These are phyloP conservation scores for Penicillium sp. DNA, from an alignment of 2,329 filamentous ascomycete genomes.

Conservation along the genomic window DNA sequence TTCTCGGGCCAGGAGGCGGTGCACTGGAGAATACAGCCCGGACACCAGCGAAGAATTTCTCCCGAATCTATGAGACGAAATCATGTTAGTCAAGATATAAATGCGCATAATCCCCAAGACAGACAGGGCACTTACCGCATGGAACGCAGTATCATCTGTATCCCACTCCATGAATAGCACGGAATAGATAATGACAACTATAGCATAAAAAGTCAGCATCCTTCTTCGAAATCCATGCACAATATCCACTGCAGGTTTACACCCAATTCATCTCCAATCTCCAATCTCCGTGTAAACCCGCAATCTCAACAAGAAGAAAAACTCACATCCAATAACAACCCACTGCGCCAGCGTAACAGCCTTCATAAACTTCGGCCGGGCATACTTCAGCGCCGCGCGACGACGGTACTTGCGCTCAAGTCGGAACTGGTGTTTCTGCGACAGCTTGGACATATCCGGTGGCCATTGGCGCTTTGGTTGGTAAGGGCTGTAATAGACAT, in stretches of 20 bases:
- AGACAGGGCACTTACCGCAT: slow-evolving; percentile 35
- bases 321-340: slow-evolving; percentile 52
- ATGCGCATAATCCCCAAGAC: not conserved
- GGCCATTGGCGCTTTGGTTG: slow-evolving; percentile 64
- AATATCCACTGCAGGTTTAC: not conserved
- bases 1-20: slow-evolving; percentile 30
- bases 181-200: slow-evolving; percentile 46
- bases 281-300: not conserved
- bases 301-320: slow-evolving; percentile 22
- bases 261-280: not conserved
- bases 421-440: slow-evolving; percentile 66
- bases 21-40: slow-evolving; percentile 36
- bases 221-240: not conserved
- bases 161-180: slow-evolving; percentile 49
- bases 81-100: slow-evolving; percentile 1
- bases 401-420: slow-evolving; percentile 66
- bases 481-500: slow-evolving; percentile 57
- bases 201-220: slow-evolving; percentile 13
- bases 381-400: slow-evolving; percentile 61
- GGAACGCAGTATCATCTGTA: slow-evolving; percentile 42
- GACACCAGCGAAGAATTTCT: slow-evolving; percentile 34
- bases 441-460: slow-evolving; percentile 62
- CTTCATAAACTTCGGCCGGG: slow-evolving; percentile 59
- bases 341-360: slow-evolving; percentile 59
- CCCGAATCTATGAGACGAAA: slow-evolving; percentile 31